phyloP scores from a whole-genome alignment of 805 yeast genomes.

The Candida tallmaniae region DNA sequence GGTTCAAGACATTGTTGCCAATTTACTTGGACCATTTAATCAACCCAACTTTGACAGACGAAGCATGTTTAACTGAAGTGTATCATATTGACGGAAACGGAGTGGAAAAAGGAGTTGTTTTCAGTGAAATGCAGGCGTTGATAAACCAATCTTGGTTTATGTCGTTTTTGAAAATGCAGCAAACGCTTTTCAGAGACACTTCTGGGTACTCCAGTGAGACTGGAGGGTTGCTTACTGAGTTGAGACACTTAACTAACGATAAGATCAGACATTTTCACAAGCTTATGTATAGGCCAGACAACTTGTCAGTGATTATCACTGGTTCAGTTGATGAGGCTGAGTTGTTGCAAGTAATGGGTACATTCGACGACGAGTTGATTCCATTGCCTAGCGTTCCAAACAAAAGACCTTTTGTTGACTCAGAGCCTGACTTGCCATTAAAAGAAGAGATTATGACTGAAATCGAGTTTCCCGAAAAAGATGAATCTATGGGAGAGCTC shows the following conservation, averaged over 20 bases:
- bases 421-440: slow-evolving; percentile 43
- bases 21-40: slow-evolving; percentile 85
- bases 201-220: slow-evolving; percentile 93
- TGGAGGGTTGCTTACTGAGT: slow-evolving; percentile 80
- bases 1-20: slow-evolving; percentile 78
- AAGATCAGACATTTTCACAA: slow-evolving; percentile 75
- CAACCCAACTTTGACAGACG: slow-evolving; percentile 81
- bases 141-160: slow-evolving; percentile 75
- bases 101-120: slow-evolving; percentile 93
- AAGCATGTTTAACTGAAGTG: slow-evolving; percentile 90
- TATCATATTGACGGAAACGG: slow-evolving; percentile 90
- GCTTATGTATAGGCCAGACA: slow-evolving; percentile 72
- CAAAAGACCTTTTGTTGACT: slow-evolving; percentile 78
- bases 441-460: slow-evolving; percentile 37
- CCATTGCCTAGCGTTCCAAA: slow-evolving; percentile 30
- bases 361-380: slow-evolving; percentile 58
- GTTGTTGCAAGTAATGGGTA: slow-evolving; percentile 52
- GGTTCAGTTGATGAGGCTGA: slow-evolving; percentile 82
- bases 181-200: slow-evolving; percentile 46
- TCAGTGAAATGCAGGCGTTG: slow-evolving; percentile 93
- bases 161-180: slow-evolving; percentile 55
- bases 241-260: slow-evolving; percentile 67
- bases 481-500: slow-evolving; percentile 78
- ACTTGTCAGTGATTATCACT: slow-evolving; percentile 75
- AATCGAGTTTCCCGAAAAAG: slow-evolving; percentile 83